phyloP scores from a whole-genome alignment of 1,284 basidiomycete species.

The Cutaneotrichosporon dermatis region DNA sequence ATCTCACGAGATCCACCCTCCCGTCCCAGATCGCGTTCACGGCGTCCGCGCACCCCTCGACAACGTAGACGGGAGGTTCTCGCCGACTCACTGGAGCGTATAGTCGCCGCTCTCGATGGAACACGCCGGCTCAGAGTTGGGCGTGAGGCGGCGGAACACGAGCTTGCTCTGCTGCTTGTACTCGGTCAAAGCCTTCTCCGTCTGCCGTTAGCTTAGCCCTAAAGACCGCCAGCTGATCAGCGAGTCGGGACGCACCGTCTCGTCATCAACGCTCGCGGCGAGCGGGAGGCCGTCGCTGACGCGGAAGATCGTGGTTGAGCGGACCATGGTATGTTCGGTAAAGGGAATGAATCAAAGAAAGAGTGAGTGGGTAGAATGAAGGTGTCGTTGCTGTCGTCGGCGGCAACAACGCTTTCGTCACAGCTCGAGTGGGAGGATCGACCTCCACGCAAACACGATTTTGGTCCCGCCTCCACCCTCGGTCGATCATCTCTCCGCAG shows the following conservation, averaged over 20 bases:
- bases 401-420: too few relatives aligned
- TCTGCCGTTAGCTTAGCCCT: conserved; percentile 53
- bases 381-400: too few relatives aligned
- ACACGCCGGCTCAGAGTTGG: conserved; percentile 89
- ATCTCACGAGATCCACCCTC: too few relatives aligned
- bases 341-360: not conserved
- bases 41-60: too few relatives aligned
- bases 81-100: conserved; percentile 71
- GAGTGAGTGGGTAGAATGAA: too few relatives aligned
- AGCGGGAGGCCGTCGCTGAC: conserved; percentile 88
- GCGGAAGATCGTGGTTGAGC: conserved; percentile 83
- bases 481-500: too few relatives aligned
- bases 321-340: conserved; percentile 62
- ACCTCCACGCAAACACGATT: too few relatives aligned
- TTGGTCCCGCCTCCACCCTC: too few relatives aligned
- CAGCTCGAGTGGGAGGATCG: too few relatives aligned
- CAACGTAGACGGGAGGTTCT: too few relatives aligned
- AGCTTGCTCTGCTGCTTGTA: conserved; percentile 98
- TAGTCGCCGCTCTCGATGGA: conserved; percentile 95
- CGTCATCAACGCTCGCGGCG: conserved; percentile 91
- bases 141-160: conserved; percentile 87
- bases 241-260: conserved; percentile 59
- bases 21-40: too few relatives aligned
- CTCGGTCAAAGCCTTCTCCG: conserved; percentile 85
- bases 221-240: too few relatives aligned